phyloP scores from a whole-genome alignment of 257 asterid species.

The Asclepias syriaca region DNA sequence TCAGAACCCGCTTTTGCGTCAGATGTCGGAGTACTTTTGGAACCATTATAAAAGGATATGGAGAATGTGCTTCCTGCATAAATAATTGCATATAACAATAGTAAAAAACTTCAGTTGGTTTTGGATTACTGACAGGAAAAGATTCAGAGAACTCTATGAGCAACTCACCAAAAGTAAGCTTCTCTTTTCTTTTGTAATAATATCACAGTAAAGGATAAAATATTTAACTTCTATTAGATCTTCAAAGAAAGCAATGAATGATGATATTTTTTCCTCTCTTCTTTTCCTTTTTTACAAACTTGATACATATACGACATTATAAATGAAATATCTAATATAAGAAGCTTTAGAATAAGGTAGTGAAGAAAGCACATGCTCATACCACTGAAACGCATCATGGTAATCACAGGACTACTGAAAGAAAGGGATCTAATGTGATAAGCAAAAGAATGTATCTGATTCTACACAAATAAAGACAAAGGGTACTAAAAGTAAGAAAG shows the following conservation, averaged over 20 bases:
- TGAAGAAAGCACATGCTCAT: background rate
- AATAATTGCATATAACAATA: background rate
- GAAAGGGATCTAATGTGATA: background rate
- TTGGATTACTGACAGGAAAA: background rate
- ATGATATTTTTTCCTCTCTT: background rate
- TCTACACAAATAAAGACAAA: slow-evolving; percentile 1
- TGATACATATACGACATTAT: background rate
- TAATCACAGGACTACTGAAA: background rate
- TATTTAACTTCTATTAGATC: background rate
- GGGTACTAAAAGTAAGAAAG: background rate
- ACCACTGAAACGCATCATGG: background rate
- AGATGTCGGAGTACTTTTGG: slow-evolving; percentile 72
- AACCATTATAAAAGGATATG: slow-evolving; percentile 50
- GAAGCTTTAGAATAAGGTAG: background rate
- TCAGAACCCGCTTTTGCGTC: slow-evolving; percentile 69
- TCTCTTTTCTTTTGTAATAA: background rate
- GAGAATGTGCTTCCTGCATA: slow-evolving; percentile 83
- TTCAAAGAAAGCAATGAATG: background rate
- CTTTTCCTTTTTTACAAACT: background rate
- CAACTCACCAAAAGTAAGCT: background rate
- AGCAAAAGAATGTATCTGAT: background rate
- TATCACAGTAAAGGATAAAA: background rate
- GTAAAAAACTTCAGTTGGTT: background rate
- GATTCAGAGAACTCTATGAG: background rate
- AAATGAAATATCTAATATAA: background rate